These are phyloP conservation scores for Primulina tabacum DNA, from an alignment of 257 asterid genomes.

Conservation along the genomic window DNA sequence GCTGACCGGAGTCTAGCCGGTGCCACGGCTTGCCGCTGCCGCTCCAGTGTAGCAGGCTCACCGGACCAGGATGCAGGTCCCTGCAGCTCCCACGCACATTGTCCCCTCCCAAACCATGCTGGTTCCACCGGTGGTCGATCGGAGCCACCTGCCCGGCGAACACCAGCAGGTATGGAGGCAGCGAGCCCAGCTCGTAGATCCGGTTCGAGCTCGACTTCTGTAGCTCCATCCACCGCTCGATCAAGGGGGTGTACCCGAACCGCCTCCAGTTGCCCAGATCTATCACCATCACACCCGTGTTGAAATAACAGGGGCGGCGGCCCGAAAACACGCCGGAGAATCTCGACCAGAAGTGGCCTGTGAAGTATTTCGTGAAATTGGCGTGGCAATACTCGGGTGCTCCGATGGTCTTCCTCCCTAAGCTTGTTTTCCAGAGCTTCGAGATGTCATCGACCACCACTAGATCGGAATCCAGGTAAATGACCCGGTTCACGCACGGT, in stretches of 20 bases:
- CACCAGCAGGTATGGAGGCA: background rate
- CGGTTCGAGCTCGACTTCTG: background rate
- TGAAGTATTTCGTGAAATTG: constrained; percentile 12
- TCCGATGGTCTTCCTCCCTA: constrained; percentile 20
- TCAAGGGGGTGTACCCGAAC: background rate
- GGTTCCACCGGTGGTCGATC: background rate
- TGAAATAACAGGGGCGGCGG: constrained; percentile 11
- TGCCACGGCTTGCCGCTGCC: background rate
- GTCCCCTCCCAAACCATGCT: background rate
- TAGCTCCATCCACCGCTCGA: background rate
- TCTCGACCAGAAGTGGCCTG: constrained; percentile 15
- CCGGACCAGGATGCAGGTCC: no score
- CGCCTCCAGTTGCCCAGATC: background rate
- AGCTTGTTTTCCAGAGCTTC: constrained; percentile 19
- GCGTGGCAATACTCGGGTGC: constrained; percentile 17
- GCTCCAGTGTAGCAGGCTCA: background rate
- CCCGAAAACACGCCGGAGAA: constrained; percentile 17
- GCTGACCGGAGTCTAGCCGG: background rate
- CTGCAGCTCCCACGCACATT: no score
- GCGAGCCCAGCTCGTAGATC: background rate
- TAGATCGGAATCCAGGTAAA: constrained; percentile 23
- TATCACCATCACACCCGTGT: constrained; percentile 10
- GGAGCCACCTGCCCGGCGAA: background rate
- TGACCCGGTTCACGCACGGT: constrained; percentile 10
- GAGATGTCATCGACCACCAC: constrained; percentile 21